Evolutionary conservation across 257 asterid genomes (phyloP), one percentile per base, ranked within the genome.

Genomic region (Cinchona pubescens): DNA sequence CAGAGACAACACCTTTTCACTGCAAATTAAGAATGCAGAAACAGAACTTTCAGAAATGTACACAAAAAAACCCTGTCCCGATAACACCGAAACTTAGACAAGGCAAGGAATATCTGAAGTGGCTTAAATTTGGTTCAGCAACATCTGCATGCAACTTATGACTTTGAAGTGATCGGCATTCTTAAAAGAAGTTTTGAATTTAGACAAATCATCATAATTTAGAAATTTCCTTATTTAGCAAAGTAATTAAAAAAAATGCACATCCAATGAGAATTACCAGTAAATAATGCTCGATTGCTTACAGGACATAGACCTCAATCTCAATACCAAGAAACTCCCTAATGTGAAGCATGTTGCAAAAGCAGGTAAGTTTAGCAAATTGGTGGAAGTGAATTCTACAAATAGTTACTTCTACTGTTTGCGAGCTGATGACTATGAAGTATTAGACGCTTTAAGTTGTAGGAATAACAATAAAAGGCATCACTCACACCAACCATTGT

Each of bases 1-100:
- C 55, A 75, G 40, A 34, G 66, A 51, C 18, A 75, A 35, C 38
- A 72, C 15, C 55, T 37, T 68, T 25, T 58, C 55, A n/a, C 15
- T 15, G 11, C 37, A 27, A 67, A 43, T 27, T 43, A 35, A 27
- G 40, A 15, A 67, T 67, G 72, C 55, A 42, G n/a, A 38, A 19
- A 65, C 51, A 65, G 16, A 5, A 25, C 30, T 0, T 21, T 63
- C 30, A 67, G n/a, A n/a, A n/a, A n/a, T n/a, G 4, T 40, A 8
- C 56, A 42, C 43, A 62, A n/a, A 59, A 19, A 58, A 73, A 32
- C 4, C 13, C 77, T 10, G 10, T 29, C n/a, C 34, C 34, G 42
- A 59, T 4, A 15, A 29, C 16, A 40, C 29, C 13, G 9, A 72
- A 72, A 38, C 15, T 58, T n/a, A 48, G 25, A 72, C 42, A 70